Evolutionary conservation across 192 early-diverging fungal genomes (phyloP), one percentile per base, ranked within the genome.

Genomic region (Linnemannia exigua): DNA sequence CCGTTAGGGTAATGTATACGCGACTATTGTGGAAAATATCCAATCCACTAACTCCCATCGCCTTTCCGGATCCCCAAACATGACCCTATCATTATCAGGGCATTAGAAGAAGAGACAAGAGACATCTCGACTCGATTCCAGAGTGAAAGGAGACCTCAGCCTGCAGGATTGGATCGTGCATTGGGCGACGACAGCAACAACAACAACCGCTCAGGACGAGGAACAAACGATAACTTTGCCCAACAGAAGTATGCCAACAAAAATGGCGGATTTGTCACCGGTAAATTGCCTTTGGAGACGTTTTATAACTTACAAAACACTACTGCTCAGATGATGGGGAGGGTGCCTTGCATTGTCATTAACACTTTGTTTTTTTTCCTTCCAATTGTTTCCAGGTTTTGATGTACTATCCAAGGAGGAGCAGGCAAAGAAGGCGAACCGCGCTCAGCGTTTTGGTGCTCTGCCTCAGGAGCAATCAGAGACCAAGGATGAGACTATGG

Each of bases 321-420:
- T n/a, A n/a, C n/a, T n/a, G n/a, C n/a, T n/a, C n/a, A n/a, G n/a
- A n/a, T n/a, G 22, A 61, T 5, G 67, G 35, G 31, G 67, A 35
- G 33, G 67, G 67, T 8, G 5, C 12, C 19, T 28, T 25, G 28
- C 16, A 28, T 61, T 37, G 16, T 46, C 15, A 37, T 36, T 51
- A n/a, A 35, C 71, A 14, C 19, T n/a, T 31, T 31, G 31, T 63
- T 31, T 63, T 51, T 25, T 19, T 20, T 22, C 25, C 20, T 15
- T n/a, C 25, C 35, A n/a, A 41, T 41, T 25, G 16, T 52, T 70
- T 70, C 16, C 61, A 86, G 84, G 84, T 20, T 86, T 86, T 37
- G 84, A 86, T 69, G 74, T 70, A 20, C 41, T 86, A 36, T 80
- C 84, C n/a, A 86, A 76, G 47, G 84, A 79, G 51, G 84, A 86